These are phyloP conservation scores for Rubia tinctorum DNA, from an alignment of 305 asterid genomes.

Conservation along the genomic window DNA sequence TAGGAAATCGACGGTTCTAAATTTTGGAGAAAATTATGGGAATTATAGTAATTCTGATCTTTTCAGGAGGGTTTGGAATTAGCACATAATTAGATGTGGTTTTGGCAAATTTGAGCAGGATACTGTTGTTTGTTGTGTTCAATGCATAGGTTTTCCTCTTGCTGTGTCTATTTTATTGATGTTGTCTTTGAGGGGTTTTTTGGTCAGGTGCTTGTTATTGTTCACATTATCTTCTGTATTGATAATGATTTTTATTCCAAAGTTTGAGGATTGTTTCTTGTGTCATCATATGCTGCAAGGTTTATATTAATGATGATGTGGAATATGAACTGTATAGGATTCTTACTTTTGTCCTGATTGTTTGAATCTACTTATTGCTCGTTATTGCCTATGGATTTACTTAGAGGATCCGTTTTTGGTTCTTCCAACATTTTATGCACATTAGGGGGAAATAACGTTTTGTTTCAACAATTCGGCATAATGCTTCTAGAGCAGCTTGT, in stretches of 20 bases:
- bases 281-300: not conserved
- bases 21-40: too few relatives aligned
- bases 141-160: not conserved
- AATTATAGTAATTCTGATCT: too few relatives aligned
- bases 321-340: not conserved
- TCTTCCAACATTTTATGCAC: not conserved
- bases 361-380: not conserved
- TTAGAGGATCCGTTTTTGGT: not conserved
- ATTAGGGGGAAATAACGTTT: too few relatives aligned
- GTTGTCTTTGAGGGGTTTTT: too few relatives aligned
- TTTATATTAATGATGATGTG: not conserved
- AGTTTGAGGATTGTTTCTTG: not conserved
- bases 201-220: too few relatives aligned
- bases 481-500: not conserved
- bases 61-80: slow-evolving; percentile 13
- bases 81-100: not conserved
- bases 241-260: not conserved
- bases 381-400: not conserved
- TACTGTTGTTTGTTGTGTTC: not conserved
- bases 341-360: not conserved
- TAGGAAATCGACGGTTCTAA: too few relatives aligned
- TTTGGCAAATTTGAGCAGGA: too few relatives aligned
- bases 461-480: too few relatives aligned
- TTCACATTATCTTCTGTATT: not conserved
- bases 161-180: too few relatives aligned